Evolutionary conservation across 176 grass and related monocot species (phyloP).

Genomic region (Tuctoria greenei): DNA sequence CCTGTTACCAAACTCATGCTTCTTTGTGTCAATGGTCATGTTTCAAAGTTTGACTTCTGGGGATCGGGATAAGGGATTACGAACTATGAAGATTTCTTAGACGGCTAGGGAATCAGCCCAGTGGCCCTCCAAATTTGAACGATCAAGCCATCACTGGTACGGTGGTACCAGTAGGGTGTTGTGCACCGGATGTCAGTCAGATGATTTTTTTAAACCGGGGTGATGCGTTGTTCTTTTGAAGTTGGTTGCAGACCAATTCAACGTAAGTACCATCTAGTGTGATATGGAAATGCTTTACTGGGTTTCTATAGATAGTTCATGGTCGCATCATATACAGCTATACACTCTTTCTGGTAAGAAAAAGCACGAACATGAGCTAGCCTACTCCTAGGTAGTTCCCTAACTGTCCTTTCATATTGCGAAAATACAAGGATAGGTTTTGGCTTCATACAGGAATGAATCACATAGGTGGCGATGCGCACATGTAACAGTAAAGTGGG

Average conservation of each 20-base stretch:
- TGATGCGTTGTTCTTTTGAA: not conserved
- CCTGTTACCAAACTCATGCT: not conserved
- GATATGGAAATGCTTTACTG: slow-evolving; percentile 12
- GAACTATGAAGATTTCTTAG: not conserved
- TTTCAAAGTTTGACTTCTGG: not conserved
- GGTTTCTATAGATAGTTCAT: slow-evolving; percentile 5
- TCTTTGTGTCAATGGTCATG: not conserved
- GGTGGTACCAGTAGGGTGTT: not conserved
- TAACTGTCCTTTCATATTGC: slow-evolving; percentile 19
- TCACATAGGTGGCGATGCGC: not conserved
- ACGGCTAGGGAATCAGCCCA: not conserved
- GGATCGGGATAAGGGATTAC: not conserved
- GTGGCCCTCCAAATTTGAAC: not conserved
- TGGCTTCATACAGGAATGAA: slow-evolving; percentile 23
- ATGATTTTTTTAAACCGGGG: not conserved
- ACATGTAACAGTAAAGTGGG: slow-evolving; percentile 4
- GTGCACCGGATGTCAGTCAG: not conserved
- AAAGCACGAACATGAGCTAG: slow-evolving; percentile 11
- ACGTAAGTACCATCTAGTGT: not conserved
- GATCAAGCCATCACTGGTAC: not conserved
- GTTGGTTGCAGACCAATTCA: not conserved
- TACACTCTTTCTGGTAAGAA: slow-evolving; percentile 3
- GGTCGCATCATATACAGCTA: slow-evolving; percentile 3
- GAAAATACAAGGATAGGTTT: slow-evolving; percentile 5
- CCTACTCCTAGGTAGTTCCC: slow-evolving; percentile 19